Evolutionary conservation across 2,329 filamentous ascomycete species (phyloP), one percentile per base, ranked within the genome.

Genomic region (Diplodia intermedia): DNA sequence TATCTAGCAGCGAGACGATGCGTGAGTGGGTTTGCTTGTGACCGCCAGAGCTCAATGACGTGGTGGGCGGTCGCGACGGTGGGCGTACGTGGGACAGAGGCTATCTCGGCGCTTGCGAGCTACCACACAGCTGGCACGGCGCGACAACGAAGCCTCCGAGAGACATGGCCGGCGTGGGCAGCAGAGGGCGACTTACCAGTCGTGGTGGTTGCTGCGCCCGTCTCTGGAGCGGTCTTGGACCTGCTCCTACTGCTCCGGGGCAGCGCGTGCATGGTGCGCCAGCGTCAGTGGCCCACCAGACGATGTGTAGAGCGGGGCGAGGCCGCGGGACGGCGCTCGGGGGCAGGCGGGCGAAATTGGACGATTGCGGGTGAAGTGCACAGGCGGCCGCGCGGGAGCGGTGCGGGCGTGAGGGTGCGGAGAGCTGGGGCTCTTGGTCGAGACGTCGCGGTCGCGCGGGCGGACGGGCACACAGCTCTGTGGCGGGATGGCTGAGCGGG

Each of bases 191-290:
- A 50, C 67, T 56, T 62, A 56, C 55, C 65, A 38, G 65, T 47
- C 18, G 43, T 60, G 29, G 65, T 49, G 49, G 55, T 50, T 50
- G 55, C 55, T 61, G 55, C 66, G 57, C 69, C 69, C 66, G 71
- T 68, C 68, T 74, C 71, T 69, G 74, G 73, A 69, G 75, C 76
- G 38, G 74, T 72, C 71, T 74, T 77, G 57, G 76, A 77, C 71
- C 74, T 76, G 73, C 76, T 79, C 74, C 74, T 76, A 73, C 73
- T 75, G 68, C 73, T 74, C 72, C 76, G 73, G 71, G 71, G 73
- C 70, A 73, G 73, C 75, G 77, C 78, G 66, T 76, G 79, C 79
- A 80, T 80, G 60, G 72, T 79, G 78, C 77, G 78, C 78, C 74
- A 74, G 72, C 31, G 18, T 60, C 31, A 61, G 55, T 31, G 49